These are phyloP conservation scores for Fusarium falciforme DNA, from an alignment of 2,329 filamentous ascomycete genomes.

Conservation along the genomic window DNA sequence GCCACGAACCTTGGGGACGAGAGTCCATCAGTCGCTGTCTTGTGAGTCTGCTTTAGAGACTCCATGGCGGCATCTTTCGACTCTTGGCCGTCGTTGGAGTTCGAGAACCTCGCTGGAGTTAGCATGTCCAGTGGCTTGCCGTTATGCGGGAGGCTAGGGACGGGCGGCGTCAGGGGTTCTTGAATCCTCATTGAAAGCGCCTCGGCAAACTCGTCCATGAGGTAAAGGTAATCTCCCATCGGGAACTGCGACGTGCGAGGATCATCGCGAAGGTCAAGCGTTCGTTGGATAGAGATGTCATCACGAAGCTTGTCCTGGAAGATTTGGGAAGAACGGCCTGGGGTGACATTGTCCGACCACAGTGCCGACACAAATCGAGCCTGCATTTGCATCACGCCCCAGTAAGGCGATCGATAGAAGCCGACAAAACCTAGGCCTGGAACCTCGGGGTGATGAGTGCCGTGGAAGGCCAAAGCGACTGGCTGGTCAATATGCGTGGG, in stretches of 20 bases:
- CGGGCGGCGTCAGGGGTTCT: constrained; percentile 41
- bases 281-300: constrained; percentile 59
- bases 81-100: constrained; percentile 51
- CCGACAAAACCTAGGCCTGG: constrained; percentile 81
- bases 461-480: constrained; percentile 75
- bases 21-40: constrained; percentile 55
- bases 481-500: constrained; percentile 66
- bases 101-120: constrained; percentile 66
- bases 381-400: constrained; percentile 91
- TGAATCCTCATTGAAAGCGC: constrained; percentile 65
- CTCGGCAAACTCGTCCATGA: constrained; percentile 77
- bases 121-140: constrained; percentile 63
- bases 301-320: constrained; percentile 55
- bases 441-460: constrained; percentile 69
- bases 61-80: constrained; percentile 52
- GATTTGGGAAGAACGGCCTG: constrained; percentile 36
- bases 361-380: constrained; percentile 73
- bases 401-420: constrained; percentile 86
- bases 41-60: constrained; percentile 60
- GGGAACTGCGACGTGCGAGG: constrained; percentile 76
- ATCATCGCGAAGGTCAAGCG: constrained; percentile 63
- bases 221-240: constrained; percentile 82
- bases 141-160: constrained; percentile 53
- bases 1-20: constrained; percentile 66
- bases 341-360: constrained; percentile 59